Percentiles rank a stretch among this genome's conserved stretches.
These are phyloP conservation scores for Cucurbita pepo DNA, from an alignment of 306 rosid species.

Conservation along the genomic window DNA sequence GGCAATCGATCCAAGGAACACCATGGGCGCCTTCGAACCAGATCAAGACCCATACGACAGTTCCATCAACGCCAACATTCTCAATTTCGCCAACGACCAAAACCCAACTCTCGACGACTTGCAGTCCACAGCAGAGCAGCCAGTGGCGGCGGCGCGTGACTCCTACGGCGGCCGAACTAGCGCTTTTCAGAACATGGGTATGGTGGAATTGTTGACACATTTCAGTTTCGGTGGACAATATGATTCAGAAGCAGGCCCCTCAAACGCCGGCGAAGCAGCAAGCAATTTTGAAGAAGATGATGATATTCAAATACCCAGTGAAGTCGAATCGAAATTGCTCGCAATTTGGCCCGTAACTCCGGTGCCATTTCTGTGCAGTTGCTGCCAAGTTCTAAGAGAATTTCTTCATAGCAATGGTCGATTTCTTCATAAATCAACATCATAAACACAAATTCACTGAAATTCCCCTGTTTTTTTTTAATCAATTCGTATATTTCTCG, in stretches of 20 bases:
- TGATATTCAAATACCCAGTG: not conserved
- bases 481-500: not conserved
- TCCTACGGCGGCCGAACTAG: not conserved
- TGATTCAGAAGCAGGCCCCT: conserved; percentile 18
- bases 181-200: not conserved
- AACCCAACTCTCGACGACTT: conserved; percentile 13
- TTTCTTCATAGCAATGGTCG: conserved; percentile 26
- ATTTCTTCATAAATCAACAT: too few species aligned
- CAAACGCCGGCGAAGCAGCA: not conserved
- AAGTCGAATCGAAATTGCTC: not conserved
- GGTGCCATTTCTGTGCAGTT: conserved; percentile 27
- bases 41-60: conserved; percentile 1
- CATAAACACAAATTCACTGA: too few species aligned
- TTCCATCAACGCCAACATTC: conserved; percentile 9
- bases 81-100: not conserved
- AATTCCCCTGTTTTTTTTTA: too few species aligned
- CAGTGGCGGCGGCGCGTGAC: not conserved
- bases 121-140: not conserved
- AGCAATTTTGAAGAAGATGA: not conserved
- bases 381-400: conserved; percentile 56
- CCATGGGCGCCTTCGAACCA: not conserved
- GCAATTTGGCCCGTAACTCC: conserved; percentile 21
- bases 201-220: conserved; percentile 2
- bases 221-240: not conserved
- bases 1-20: conserved; percentile 14